A percentile compares a stretch with the other conserved stretches of the same genome.
phyloP scores from a whole-genome alignment of 2,329 filamentous ascomycete species.

The Penicillium italicum region DNA sequence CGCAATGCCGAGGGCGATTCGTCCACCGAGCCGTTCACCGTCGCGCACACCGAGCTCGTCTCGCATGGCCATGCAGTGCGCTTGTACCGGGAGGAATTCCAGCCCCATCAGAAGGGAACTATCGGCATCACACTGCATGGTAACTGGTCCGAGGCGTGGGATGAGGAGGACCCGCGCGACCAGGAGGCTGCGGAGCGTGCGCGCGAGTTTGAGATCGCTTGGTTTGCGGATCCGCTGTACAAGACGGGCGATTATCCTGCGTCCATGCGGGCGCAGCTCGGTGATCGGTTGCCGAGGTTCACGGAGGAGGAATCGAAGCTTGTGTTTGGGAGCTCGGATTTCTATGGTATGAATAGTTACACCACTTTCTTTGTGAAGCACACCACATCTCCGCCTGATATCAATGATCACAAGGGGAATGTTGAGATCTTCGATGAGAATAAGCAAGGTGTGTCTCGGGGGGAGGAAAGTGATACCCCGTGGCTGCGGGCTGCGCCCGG shows the following conservation, averaged over 20 bases:
- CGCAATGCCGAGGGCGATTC: slow-evolving; percentile 70
- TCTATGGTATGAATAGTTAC: slow-evolving; percentile 88
- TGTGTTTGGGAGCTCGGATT: slow-evolving; percentile 74
- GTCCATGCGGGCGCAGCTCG: slow-evolving; percentile 75
- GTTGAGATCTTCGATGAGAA: slow-evolving; percentile 64
- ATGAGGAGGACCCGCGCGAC: slow-evolving; percentile 65
- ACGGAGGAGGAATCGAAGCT: slow-evolving; percentile 65
- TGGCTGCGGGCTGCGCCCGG: slow-evolving; percentile 71
- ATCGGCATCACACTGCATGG: slow-evolving; percentile 81
- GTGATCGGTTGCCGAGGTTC: slow-evolving; percentile 67
- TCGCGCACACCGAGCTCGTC: slow-evolving; percentile 71
- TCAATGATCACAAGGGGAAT: slow-evolving; percentile 69
- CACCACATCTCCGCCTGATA: slow-evolving; percentile 48
- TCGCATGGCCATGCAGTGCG: slow-evolving; percentile 73
- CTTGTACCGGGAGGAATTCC: slow-evolving; percentile 73
- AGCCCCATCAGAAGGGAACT: slow-evolving; percentile 63
- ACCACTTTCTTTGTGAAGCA: slow-evolving; percentile 78
- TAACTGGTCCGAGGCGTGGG: slow-evolving; percentile 73
- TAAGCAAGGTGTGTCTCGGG: slow-evolving; percentile 67
- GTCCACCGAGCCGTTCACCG: slow-evolving; percentile 70
- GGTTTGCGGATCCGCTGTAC: slow-evolving; percentile 81
- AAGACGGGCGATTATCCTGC: slow-evolving; percentile 68
- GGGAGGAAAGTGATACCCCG: slow-evolving; percentile 70
- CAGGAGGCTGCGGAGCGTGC: slow-evolving; percentile 70
- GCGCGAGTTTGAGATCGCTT: slow-evolving; percentile 75